Percentiles rank a stretch among this genome's conserved stretches.
Evolutionary conservation across 768 basidiomycete genomes (phyloP).

Genomic region (Kwoniella newhampshirensis): DNA sequence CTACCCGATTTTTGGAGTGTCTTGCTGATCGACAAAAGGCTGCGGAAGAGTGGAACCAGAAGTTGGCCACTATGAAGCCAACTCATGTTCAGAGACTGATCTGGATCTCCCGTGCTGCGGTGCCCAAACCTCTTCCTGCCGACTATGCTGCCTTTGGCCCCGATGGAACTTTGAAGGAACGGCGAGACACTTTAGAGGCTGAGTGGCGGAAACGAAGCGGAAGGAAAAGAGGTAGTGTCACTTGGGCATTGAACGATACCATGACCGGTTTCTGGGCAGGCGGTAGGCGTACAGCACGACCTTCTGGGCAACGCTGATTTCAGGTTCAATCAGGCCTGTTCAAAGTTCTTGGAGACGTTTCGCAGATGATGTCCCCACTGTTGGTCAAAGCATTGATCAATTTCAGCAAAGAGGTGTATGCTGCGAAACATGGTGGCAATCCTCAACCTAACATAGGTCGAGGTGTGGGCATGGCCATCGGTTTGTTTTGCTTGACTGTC

Average conservation of each 20-base stretch:
- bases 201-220: slow-evolving; percentile 36
- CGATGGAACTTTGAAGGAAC: slow-evolving; percentile 7
- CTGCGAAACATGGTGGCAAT: slow-evolving; percentile 28
- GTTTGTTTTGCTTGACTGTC: slow-evolving; percentile 43
- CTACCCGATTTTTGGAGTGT: slow-evolving; percentile 61
- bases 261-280: slow-evolving; percentile 48
- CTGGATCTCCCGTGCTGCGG: slow-evolving; percentile 57
- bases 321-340: slow-evolving; percentile 39
- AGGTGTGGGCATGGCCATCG: slow-evolving; percentile 50
- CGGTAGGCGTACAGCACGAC: slow-evolving; percentile 14
- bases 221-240: slow-evolving; percentile 22
- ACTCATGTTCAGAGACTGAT: background rate
- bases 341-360: slow-evolving; percentile 48
- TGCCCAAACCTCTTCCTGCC: slow-evolving; percentile 50
- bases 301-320: background rate
- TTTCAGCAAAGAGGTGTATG: slow-evolving; percentile 42
- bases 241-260: slow-evolving; percentile 43
- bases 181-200: slow-evolving; percentile 58
- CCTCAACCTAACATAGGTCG: slow-evolving; percentile 43
- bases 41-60: slow-evolving; percentile 63
- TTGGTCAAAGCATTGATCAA: slow-evolving; percentile 55
- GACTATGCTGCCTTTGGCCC: slow-evolving; percentile 13
- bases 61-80: slow-evolving; percentile 54
- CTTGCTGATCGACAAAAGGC: slow-evolving; percentile 59
- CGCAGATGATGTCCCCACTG: slow-evolving; percentile 44